These are phyloP conservation scores for Fistulinella cinereoalba DNA, from an alignment of 1,284 basidiomycete genomes.

Conservation along the genomic window DNA sequence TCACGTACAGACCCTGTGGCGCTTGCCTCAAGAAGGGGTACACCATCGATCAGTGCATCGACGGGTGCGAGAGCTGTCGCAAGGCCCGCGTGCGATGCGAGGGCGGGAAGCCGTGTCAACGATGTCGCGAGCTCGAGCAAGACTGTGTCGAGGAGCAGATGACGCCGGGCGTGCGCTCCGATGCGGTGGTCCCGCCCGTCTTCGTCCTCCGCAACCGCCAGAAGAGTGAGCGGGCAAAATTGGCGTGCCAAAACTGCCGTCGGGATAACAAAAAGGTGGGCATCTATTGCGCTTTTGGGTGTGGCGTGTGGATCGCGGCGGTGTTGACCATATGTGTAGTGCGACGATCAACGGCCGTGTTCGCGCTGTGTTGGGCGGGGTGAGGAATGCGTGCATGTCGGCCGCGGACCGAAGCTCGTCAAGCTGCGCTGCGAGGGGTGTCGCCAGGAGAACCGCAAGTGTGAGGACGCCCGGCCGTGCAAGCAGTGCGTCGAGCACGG, in stretches of 20 bases:
- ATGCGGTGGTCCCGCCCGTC: constrained; percentile 23
- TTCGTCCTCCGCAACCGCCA: constrained; percentile 28
- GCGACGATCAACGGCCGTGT: constrained; percentile 57
- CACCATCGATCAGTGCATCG: constrained; percentile 47
- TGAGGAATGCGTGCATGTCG: constrained; percentile 55
- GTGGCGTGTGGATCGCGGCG: no score
- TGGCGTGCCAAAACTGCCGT: constrained; percentile 55
- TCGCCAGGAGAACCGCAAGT: constrained; percentile 50
- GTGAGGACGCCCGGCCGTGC: constrained; percentile 57
- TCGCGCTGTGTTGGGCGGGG: constrained; percentile 50
- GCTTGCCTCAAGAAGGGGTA: constrained; percentile 56
- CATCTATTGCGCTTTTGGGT: background rate
- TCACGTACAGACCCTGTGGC: constrained; percentile 45
- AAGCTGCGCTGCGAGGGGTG: constrained; percentile 57
- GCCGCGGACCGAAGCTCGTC: constrained; percentile 50
- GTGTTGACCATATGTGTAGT: constrained; percentile 10
- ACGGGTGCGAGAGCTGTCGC: constrained; percentile 52
- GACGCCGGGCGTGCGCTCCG: constrained; percentile 17
- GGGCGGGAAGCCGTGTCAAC: constrained; percentile 48
- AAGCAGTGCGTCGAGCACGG: constrained; percentile 44
- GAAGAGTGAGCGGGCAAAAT: constrained; percentile 47
- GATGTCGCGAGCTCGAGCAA: constrained; percentile 45
- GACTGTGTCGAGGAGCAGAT: constrained; percentile 37
- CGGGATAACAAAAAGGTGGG: constrained; percentile 60
- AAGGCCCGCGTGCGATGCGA: constrained; percentile 55